Base-by-base conservation (phyloP, 2,329 filamentous ascomycete species). In the Aspergillus intermedius region DNA sequence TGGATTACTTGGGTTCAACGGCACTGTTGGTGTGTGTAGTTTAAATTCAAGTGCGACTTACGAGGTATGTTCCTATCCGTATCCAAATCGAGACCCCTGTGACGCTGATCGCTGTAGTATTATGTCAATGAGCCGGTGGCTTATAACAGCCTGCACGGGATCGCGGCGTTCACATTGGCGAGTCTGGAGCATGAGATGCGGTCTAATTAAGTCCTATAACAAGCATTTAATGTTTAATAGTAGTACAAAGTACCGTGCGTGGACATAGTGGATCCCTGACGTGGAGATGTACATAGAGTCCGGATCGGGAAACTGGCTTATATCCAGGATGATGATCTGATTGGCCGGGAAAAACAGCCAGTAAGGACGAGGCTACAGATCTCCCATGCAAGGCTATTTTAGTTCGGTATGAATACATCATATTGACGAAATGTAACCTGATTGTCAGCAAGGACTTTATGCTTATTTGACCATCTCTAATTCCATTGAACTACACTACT, bases 21-120 rank as follows among this genome's bases (percentile, higher is more conserved):
- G 75, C 1, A 80, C 77, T 0, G 77, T 80, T 0, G 61, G 67
- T 44, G 77, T 80, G 8, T 77, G 77, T 42, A 77, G 74, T 45
- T 55, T 81, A 52, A 72, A 68, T 53, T 72, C 72, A 9, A 68
- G 75, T 52, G 77, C 72, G 2, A 71, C 68, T 7, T 80, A 77
- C 54, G 70, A 77, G 62, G 76, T 78, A 56, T 63, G 66, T 57
- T 32, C 13, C n/a, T 41, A 9, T 8, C 15, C 44, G 7, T 28
- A 19, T 40, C 5, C n/a, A 39, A 9, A 39, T 8, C 4, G 8
- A 12, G 8, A 9, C 3, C 6, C 7, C 15, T 7, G 22, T 25
- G 43, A 5, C n/a, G 25, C 19, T 46, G 3, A 13, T 23, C 19
- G 6, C 13, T 21, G 7, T 41, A 62, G 60, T 63, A 63, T 43